A percentile compares a stretch with the other conserved stretches of the same genome.
Evolutionary conservation across 1,284 basidiomycete species (phyloP).

Genomic region (Veloporphyrellus conicus): DNA sequence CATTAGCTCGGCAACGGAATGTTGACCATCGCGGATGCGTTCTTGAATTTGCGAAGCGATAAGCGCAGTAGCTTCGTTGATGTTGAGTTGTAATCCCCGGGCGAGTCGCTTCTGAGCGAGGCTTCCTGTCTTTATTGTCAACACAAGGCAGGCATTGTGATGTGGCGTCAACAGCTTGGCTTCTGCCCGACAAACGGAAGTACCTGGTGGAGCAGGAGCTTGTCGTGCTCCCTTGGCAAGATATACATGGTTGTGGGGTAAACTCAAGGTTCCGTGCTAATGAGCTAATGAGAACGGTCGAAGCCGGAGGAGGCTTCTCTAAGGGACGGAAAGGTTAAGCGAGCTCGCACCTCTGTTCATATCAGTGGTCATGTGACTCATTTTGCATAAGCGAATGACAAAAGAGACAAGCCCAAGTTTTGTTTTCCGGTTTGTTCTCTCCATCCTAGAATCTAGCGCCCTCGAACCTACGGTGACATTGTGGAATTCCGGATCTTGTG

Average conservation of each 20-base stretch:
- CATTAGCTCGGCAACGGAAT: constrained; percentile 89
- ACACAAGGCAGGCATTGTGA: neutral
- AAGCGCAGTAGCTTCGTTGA: constrained; percentile 84
- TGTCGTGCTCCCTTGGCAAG: constrained; percentile 49
- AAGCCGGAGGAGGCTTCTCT: constrained; percentile 1
- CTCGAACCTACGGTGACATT: neutral
- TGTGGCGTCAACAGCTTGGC: neutral
- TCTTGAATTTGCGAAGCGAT: constrained; percentile 92
- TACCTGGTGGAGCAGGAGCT: constrained; percentile 54
- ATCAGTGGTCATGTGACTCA: constrained; percentile 19
- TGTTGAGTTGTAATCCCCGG: constrained; percentile 82
- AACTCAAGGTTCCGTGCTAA: neutral
- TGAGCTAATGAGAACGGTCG: neutral
- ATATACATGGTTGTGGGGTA: constrained; percentile 38
- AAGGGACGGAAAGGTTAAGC: constrained; percentile 9
- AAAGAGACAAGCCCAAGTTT: neutral
- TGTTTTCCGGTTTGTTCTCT: constrained; percentile 1
- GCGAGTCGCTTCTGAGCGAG: constrained; percentile 94
- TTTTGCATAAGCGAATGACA: constrained; percentile 7
- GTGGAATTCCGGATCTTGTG: too few species aligned
- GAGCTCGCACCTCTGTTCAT: neutral
- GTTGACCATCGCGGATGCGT: constrained; percentile 88
- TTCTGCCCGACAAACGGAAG: neutral
- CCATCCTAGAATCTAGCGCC: neutral
- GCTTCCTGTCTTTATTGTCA: constrained; percentile 61